These are phyloP conservation scores for Fistulina hepatica DNA, from an alignment of 1,284 basidiomycete species.

Conservation along the genomic window DNA sequence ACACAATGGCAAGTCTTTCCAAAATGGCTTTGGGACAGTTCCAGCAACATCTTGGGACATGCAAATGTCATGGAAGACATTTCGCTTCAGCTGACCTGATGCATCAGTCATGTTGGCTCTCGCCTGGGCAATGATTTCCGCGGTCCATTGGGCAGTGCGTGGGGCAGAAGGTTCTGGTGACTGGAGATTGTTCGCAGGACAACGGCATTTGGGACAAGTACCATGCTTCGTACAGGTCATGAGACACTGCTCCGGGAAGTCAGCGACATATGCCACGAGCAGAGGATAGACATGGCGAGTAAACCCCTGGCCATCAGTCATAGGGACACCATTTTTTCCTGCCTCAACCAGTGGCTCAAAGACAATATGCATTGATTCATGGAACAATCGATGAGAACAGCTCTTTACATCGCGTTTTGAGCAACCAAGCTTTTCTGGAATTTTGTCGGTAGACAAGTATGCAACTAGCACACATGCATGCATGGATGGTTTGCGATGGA, in stretches of 20 bases:
- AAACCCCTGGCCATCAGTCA: constrained; percentile 19
- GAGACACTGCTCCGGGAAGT: constrained; percentile 25
- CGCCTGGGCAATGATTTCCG: not conserved
- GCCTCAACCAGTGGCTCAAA: constrained; percentile 19
- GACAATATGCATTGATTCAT: constrained; percentile 19
- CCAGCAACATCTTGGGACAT: not conserved
- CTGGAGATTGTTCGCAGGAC: constrained; percentile 9
- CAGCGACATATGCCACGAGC: constrained; percentile 22
- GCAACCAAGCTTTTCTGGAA: constrained; percentile 3
- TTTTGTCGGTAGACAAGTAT: constrained; percentile 15
- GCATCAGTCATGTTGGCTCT: not conserved
- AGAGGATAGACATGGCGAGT: constrained; percentile 17
- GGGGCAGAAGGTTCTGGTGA: not conserved
- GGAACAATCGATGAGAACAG: constrained; percentile 9
- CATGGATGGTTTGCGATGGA: constrained; percentile 12
- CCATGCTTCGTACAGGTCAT: constrained; percentile 14
- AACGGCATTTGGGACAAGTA: constrained; percentile 13
- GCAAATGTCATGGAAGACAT: not conserved
- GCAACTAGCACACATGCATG: constrained; percentile 17
- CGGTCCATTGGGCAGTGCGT: not conserved
- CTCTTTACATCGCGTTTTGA: not conserved
- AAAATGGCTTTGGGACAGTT: constrained; percentile 7
- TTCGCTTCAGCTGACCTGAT: not conserved
- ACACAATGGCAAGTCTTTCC: constrained; percentile 8
- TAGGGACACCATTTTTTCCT: constrained; percentile 18